Evolutionary conservation across 805 yeast species (phyloP).

Genomic region (Peterozyma xylosa): DNA sequence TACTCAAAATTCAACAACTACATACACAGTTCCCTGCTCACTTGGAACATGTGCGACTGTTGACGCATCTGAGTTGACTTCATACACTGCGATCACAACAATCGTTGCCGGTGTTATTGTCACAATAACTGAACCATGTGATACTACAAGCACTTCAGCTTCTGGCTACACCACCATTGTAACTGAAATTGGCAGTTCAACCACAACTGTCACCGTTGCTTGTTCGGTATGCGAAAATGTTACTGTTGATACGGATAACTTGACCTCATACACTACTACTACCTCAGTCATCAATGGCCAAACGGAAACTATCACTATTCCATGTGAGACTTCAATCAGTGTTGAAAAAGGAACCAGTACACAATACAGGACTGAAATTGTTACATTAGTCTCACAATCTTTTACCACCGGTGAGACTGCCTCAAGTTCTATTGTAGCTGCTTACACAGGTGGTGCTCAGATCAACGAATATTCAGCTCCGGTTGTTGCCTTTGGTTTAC

Average conservation of each 20-base stretch:
- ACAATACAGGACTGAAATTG: too few species aligned
- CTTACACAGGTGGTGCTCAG: too few species aligned
- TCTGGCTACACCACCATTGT: conserved; percentile 5
- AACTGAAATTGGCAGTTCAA: conserved; percentile 1
- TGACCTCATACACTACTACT: conserved; percentile 7
- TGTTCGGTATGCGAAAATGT: too few species aligned
- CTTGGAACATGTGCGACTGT: conserved; percentile 1
- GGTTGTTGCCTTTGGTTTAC: too few species aligned
- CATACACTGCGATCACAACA: conserved; percentile 7
- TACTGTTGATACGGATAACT: too few species aligned
- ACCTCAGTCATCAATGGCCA: conserved; percentile 17
- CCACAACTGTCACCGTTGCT: neutral
- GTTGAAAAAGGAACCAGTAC: too few species aligned
- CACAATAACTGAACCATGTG: conserved; percentile 8
- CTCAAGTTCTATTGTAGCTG: too few species aligned
- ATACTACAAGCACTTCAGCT: neutral
- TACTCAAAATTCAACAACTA: conserved; percentile 1
- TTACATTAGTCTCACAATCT: too few species aligned
- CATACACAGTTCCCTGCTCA: conserved; percentile 6
- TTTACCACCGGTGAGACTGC: too few species aligned
- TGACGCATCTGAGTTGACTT: neutral
- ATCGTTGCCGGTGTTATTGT: conserved; percentile 22
- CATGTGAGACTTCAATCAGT: conserved; percentile 1
- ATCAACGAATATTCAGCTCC: too few species aligned
- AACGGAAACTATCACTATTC: conserved; percentile 14